phyloP scores from a whole-genome alignment of 352 stramenopile genomes.

The Blastocystis sp. region DNA sequence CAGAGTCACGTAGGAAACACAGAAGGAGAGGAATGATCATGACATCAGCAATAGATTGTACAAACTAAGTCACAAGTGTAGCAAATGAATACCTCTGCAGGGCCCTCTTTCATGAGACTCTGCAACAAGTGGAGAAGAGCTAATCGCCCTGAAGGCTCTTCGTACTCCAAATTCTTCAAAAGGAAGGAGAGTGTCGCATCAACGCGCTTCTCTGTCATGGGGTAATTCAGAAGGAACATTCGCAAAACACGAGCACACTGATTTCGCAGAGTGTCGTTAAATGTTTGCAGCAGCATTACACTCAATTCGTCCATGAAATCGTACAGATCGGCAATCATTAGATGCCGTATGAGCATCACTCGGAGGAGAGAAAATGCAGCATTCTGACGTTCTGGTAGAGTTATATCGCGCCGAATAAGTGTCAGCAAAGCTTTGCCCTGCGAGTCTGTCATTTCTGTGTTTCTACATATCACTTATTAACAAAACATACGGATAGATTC shows the following conservation, averaged over 20 bases:
- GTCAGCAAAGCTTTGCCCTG: constrained; percentile 71
- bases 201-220: constrained; percentile 76
- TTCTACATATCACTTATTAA: background rate
- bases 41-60: constrained; percentile 75
- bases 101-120: constrained; percentile 75
- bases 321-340: constrained; percentile 80
- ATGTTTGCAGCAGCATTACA: constrained; percentile 77
- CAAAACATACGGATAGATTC: background rate
- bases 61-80: background rate
- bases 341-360: constrained; percentile 71
- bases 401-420: constrained; percentile 76
- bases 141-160: constrained; percentile 75
- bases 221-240: constrained; percentile 80
- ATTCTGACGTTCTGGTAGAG: constrained; percentile 78
- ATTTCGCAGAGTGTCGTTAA: constrained; percentile 72
- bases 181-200: constrained; percentile 78
- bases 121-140: constrained; percentile 75
- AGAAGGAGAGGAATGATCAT: constrained; percentile 80
- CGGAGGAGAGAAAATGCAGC: constrained; percentile 78
- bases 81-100: constrained; percentile 70
- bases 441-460: background rate
- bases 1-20: constrained; percentile 73
- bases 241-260: constrained; percentile 79
- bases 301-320: constrained; percentile 79
- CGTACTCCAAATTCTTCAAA: constrained; percentile 79